These are phyloP conservation scores for Tulasnella sp. DNA, from an alignment of 768 basidiomycete genomes.

Conservation along the genomic window DNA sequence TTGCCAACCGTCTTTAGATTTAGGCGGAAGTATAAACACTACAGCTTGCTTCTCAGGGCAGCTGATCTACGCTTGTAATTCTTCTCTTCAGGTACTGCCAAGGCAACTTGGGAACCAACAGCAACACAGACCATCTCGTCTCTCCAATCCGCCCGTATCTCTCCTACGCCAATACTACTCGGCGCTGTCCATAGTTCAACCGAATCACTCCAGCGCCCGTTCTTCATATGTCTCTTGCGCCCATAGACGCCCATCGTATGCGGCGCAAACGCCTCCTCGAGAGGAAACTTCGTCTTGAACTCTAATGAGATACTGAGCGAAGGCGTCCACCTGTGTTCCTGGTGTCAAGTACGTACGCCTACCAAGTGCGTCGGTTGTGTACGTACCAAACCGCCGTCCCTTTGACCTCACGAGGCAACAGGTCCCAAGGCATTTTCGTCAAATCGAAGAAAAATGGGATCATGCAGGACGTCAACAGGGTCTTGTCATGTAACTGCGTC, in stretches of 20 bases:
- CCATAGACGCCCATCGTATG: conserved; percentile 1
- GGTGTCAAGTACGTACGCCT: too few species aligned
- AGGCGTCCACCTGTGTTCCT: not conserved
- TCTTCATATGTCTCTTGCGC: not conserved
- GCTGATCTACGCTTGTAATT: too few species aligned
- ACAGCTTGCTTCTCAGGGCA: too few species aligned
- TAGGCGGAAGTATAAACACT: too few species aligned
- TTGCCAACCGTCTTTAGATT: too few species aligned
- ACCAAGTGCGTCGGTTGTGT: not conserved
- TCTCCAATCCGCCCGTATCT: conserved; percentile 3
- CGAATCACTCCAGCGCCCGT: not conserved
- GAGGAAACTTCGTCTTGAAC: conserved; percentile 1
- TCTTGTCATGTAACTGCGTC: not conserved
- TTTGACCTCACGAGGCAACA: not conserved
- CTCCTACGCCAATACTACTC: not conserved
- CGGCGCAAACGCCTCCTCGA: not conserved
- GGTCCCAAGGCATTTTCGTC: not conserved
- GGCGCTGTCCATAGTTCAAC: conserved; percentile 11
- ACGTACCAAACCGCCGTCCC: not conserved
- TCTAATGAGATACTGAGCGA: conserved; percentile 1
- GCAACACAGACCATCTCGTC: conserved; percentile 14
- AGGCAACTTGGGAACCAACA: not conserved
- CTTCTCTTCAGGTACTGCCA: too few species aligned
- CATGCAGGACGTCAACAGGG: not conserved
- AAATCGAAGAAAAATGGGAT: not conserved